Percentiles rank a stretch among this genome's conserved stretches.
Conservation (phyloP, 768 basidiomycete species). For the Pisolithus albus region DNA sequence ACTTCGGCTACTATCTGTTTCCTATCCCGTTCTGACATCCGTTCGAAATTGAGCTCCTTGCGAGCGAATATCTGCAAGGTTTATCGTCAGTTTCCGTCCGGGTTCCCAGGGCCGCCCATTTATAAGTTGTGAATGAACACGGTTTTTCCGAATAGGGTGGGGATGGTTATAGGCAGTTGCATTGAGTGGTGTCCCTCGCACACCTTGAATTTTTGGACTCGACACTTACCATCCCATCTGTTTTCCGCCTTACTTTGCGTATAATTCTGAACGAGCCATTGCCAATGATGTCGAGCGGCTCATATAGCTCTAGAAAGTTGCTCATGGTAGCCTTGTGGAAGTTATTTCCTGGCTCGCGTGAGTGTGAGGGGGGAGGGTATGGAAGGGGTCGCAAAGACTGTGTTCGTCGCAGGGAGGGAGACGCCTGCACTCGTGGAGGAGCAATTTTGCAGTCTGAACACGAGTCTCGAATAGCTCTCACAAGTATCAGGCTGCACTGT, state of each 20-base stretch:
- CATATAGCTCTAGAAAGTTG: conserved; percentile 68
- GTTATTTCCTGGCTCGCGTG: conserved; percentile 4
- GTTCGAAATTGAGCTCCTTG: conserved; percentile 96
- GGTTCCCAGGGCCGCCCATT: background rate
- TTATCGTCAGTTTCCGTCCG: background rate
- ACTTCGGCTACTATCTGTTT: conserved; percentile 98
- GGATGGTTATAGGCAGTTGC: background rate
- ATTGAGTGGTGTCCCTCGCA: background rate
- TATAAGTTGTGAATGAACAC: background rate
- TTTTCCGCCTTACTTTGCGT: conserved; percentile 81
- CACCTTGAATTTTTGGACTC: conserved; percentile 4
- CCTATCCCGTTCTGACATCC: conserved; percentile 92
- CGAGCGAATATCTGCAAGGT: conserved; percentile 67
- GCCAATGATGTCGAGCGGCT: conserved; percentile 86
- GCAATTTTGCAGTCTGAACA: too few relatives aligned
- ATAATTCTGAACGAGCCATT: conserved; percentile 98
- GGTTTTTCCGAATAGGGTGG: background rate
- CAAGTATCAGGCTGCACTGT: too few relatives aligned
- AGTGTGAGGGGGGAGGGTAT: too few relatives aligned
- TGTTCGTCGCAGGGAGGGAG: too few relatives aligned
- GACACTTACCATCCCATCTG: conserved; percentile 68
- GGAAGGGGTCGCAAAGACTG: too few relatives aligned
- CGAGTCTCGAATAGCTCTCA: too few relatives aligned
- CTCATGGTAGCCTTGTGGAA: conserved; percentile 14
- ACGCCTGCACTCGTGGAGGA: too few relatives aligned